These are phyloP conservation scores for Rhodotorula graminis DNA, from an alignment of 768 basidiomycete genomes.

Conservation along the genomic window DNA sequence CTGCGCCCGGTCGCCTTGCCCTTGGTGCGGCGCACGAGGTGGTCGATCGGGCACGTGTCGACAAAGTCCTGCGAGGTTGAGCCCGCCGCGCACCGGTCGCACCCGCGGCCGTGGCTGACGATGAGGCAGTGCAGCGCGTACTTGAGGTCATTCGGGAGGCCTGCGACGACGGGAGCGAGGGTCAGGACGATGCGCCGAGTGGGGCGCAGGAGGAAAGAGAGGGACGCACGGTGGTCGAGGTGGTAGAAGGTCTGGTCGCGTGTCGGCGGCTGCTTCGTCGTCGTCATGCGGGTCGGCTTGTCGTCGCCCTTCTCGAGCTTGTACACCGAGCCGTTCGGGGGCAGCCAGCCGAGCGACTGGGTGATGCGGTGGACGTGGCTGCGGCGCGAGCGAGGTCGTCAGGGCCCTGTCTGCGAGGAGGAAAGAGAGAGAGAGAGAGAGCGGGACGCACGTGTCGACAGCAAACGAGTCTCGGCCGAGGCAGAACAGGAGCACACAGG, in stretches of 20 bases:
- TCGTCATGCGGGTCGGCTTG: not conserved
- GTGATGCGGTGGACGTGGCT: conserved; percentile 42
- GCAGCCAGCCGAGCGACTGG: conserved; percentile 40
- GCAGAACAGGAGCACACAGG: conserved; percentile 42
- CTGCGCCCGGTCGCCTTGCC: conserved; percentile 5
- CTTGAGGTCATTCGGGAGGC: conserved; percentile 31
- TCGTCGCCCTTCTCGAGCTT: not conserved
- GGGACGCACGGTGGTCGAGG: conserved; percentile 19
- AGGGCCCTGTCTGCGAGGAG: no score
- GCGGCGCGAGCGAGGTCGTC: not conserved
- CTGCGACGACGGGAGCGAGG: not conserved
- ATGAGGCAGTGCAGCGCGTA: conserved; percentile 40
- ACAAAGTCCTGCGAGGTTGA: conserved; percentile 30
- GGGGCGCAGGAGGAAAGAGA: not conserved
- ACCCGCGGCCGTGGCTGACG: conserved; percentile 40
- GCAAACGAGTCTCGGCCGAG: conserved; percentile 41
- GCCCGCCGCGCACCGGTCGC: conserved; percentile 39
- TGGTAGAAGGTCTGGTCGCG: conserved; percentile 30
- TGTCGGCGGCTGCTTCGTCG: not conserved
- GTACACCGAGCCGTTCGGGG: conserved; percentile 30
- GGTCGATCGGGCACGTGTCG: conserved; percentile 30
- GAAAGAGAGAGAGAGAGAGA: no score
- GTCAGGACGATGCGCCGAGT: not conserved
- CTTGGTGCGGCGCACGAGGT: conserved; percentile 15
- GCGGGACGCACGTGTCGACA: conserved; percentile 40